Conservation (phyloP, 768 basidiomycete species). For the Clitopilus hobsonii region DNA sequence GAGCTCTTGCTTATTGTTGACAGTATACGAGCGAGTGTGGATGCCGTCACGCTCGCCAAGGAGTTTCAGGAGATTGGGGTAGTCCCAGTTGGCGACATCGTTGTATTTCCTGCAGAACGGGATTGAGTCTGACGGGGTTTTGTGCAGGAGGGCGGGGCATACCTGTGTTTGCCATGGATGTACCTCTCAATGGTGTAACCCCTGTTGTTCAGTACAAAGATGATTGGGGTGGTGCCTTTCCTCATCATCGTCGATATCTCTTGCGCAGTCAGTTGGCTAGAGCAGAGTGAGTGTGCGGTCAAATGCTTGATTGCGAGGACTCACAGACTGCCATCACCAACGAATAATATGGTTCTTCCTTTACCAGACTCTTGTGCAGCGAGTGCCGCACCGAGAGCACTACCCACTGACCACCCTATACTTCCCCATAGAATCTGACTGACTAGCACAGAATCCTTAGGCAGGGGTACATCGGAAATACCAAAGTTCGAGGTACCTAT, state of each 20-base stretch:
- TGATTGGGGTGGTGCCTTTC: slow-evolving; percentile 68
- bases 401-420: slow-evolving; percentile 87
- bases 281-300: slow-evolving; percentile 4
- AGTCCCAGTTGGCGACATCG: slow-evolving; percentile 80
- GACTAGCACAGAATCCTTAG: slow-evolving; percentile 59
- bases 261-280: slow-evolving; percentile 73
- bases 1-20: slow-evolving; percentile 64
- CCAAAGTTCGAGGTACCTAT: slow-evolving; percentile 80
- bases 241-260: slow-evolving; percentile 84
- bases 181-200: slow-evolving; percentile 88
- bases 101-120: slow-evolving; percentile 63
- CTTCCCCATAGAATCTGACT: slow-evolving; percentile 88
- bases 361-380: slow-evolving; percentile 64
- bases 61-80: slow-evolving; percentile 57
- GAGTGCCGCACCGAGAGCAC: slow-evolving; percentile 73
- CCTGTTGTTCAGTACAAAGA: slow-evolving; percentile 77
- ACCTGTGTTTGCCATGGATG: slow-evolving; percentile 62
- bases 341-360: slow-evolving; percentile 74
- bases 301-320: slow-evolving; percentile 16
- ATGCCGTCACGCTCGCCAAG: slow-evolving; percentile 51
- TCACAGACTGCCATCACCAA: slow-evolving; percentile 81
- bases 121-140: neutral
- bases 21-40: slow-evolving; percentile 57
- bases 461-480: slow-evolving; percentile 75
- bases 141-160: neutral